A percentile compares a stretch with the other conserved stretches of the same genome.
Conservation (phyloP, 345 rosid genomes). For the Geranium rotundifolium region DNA sequence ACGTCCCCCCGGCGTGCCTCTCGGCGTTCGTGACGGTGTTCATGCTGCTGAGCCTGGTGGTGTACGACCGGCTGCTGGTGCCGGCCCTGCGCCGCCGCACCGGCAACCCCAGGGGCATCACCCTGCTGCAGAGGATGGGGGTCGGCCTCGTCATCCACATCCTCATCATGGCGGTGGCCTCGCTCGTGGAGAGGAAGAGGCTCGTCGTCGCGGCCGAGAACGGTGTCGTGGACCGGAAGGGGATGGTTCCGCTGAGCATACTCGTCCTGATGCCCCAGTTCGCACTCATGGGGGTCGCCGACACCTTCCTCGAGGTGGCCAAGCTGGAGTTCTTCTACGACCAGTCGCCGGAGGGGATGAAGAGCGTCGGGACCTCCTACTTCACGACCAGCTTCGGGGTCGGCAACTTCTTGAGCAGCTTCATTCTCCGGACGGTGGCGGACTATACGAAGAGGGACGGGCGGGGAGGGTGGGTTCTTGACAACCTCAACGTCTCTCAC, state of each 20-base stretch:
- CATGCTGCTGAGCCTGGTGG: constrained; percentile 41
- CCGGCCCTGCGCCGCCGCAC: constrained; percentile 32
- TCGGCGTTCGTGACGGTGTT: constrained; percentile 54
- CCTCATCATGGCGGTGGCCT: constrained; percentile 41
- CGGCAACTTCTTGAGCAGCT: constrained; percentile 62
- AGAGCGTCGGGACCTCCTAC: constrained; percentile 68
- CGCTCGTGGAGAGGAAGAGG: constrained; percentile 46
- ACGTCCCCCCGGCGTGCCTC: constrained; percentile 67
- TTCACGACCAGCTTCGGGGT: constrained; percentile 48
- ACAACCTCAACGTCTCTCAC: constrained; percentile 58
- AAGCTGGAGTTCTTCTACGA: constrained; percentile 85
- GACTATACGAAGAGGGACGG: constrained; percentile 35
- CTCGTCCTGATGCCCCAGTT: constrained; percentile 62
- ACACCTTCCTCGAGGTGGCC: constrained; percentile 57
- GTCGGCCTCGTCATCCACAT: constrained; percentile 44
- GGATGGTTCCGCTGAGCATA: constrained; percentile 44
- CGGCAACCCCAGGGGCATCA: constrained; percentile 58
- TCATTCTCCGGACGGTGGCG: constrained; percentile 38
- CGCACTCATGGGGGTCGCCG: constrained; percentile 64
- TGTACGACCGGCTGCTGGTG: constrained; percentile 48
- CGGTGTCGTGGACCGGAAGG: constrained; percentile 11
- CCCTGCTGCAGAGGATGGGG: constrained; percentile 72
- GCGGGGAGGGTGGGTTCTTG: constrained; percentile 49
- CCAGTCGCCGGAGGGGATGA: constrained; percentile 77
- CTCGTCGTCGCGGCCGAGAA: constrained; percentile 35